Evolutionary conservation across 2,329 filamentous ascomycete genomes (phyloP).

Genomic region (Talaromyces sp.): DNA sequence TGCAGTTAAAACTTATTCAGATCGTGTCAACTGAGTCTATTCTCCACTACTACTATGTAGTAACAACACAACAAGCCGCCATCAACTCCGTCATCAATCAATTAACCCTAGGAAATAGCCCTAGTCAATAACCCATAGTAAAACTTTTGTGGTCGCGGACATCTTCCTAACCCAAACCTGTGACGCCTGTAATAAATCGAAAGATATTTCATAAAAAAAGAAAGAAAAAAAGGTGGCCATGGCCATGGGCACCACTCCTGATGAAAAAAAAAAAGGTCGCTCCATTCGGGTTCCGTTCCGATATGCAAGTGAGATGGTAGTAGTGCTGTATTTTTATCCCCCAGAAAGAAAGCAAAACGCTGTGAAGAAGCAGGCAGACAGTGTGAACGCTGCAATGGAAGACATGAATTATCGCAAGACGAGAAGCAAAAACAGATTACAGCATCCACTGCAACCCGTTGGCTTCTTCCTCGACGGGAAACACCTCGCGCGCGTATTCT

Average conservation of each 20-base stretch:
- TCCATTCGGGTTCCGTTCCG: background rate
- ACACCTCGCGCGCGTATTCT: constrained; percentile 91
- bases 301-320: background rate
- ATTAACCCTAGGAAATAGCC: background rate
- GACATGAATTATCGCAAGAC: background rate
- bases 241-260: background rate
- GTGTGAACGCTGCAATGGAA: background rate
- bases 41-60: background rate
- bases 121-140: no score
- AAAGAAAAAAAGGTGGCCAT: background rate
- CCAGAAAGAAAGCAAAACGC: background rate
- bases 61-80: background rate
- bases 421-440: constrained; percentile 12
- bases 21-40: background rate
- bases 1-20: no score
- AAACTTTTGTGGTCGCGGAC: background rate
- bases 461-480: constrained; percentile 87
- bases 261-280: background rate
- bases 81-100: background rate
- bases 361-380: background rate
- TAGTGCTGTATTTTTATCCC: no score
- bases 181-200: constrained; percentile 5
- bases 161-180: background rate
- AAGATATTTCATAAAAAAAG: background rate
- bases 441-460: constrained; percentile 93